Evolutionary conservation across 2,329 filamentous ascomycete genomes (phyloP).

Genomic region (Beauveria scarabaeidicola): DNA sequence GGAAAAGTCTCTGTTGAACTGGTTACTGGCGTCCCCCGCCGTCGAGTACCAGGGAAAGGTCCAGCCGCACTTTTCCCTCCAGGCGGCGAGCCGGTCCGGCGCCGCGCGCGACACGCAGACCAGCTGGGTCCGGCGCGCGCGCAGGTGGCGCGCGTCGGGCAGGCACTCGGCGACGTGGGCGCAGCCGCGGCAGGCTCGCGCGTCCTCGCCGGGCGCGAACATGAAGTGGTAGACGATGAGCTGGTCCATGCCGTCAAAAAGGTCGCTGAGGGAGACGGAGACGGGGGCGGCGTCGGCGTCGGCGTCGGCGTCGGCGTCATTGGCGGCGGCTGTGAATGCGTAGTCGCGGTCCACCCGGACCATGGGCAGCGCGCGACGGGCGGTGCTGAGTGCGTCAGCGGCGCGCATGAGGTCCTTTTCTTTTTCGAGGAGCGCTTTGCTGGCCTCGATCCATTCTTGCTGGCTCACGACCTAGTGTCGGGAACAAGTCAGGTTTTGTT

Average conservation of each 20-base stretch:
- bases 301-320: slow-evolving; percentile 18
- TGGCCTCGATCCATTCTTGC: slow-evolving; percentile 27
- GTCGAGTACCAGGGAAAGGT: slow-evolving; percentile 32
- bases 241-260: slow-evolving; percentile 27
- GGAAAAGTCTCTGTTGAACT: slow-evolving; percentile 34
- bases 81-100: slow-evolving; percentile 26
- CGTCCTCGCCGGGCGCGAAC: slow-evolving; percentile 28
- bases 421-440: slow-evolving; percentile 25
- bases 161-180: slow-evolving; percentile 30
- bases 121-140: slow-evolving; percentile 28
- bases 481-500: not conserved
- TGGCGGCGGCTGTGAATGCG: slow-evolving; percentile 24
- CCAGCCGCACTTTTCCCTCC: slow-evolving; percentile 31
- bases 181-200: slow-evolving; percentile 30
- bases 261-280: slow-evolving; percentile 19
- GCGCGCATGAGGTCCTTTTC: slow-evolving; percentile 26
- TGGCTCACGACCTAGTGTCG: slow-evolving; percentile 22
- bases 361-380: slow-evolving; percentile 30
- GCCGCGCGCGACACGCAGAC: slow-evolving; percentile 31
- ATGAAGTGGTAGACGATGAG: slow-evolving; percentile 40
- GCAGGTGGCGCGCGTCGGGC: slow-evolving; percentile 29
- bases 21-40: slow-evolving; percentile 16
- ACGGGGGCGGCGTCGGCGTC: slow-evolving; percentile 18
- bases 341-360: slow-evolving; percentile 29
- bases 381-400: slow-evolving; percentile 20